Conservation (phyloP, 768 basidiomycete species). For the Pulveroboletus sp. region DNA sequence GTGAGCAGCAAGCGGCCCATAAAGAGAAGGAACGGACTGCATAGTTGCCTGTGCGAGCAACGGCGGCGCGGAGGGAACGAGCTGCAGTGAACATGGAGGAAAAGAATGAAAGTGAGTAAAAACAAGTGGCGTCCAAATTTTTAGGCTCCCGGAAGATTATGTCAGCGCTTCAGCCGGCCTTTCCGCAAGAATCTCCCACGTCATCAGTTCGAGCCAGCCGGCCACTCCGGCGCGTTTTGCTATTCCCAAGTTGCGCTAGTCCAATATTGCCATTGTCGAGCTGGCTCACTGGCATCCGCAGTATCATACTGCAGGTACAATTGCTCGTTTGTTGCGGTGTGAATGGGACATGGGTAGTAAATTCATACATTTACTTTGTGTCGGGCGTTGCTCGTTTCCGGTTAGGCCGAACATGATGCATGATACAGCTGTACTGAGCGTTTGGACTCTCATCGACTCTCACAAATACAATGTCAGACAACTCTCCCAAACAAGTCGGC, state of each 20-base stretch:
- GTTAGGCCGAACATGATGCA: too few species aligned
- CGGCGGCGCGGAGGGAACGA: constrained; percentile 60
- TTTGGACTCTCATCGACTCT: too few species aligned
- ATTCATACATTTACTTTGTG: too few species aligned
- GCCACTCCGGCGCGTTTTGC: too few species aligned
- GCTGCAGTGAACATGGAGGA: constrained; percentile 72
- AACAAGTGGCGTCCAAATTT: constrained; percentile 41
- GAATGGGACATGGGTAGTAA: too few species aligned
- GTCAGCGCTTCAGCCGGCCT: constrained; percentile 15
- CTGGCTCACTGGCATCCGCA: too few species aligned
- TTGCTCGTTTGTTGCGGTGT: too few species aligned
- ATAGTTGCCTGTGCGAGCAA: constrained; percentile 60
- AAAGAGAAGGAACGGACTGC: constrained; percentile 42
- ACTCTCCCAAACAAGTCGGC: constrained; percentile 50
- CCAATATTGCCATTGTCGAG: too few species aligned
- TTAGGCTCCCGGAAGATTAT: constrained; percentile 35
- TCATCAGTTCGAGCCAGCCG: not conserved
- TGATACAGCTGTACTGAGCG: not conserved
- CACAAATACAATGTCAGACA: constrained; percentile 18
- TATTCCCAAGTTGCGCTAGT: too few species aligned
- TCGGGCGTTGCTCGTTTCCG: too few species aligned
- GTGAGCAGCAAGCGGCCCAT: not conserved
- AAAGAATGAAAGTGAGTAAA: constrained; percentile 34
- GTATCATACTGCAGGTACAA: too few species aligned
- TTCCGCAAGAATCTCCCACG: constrained; percentile 14